These are phyloP conservation scores for Boletus fagicola DNA, from an alignment of 768 basidiomycete species.

Conservation along the genomic window DNA sequence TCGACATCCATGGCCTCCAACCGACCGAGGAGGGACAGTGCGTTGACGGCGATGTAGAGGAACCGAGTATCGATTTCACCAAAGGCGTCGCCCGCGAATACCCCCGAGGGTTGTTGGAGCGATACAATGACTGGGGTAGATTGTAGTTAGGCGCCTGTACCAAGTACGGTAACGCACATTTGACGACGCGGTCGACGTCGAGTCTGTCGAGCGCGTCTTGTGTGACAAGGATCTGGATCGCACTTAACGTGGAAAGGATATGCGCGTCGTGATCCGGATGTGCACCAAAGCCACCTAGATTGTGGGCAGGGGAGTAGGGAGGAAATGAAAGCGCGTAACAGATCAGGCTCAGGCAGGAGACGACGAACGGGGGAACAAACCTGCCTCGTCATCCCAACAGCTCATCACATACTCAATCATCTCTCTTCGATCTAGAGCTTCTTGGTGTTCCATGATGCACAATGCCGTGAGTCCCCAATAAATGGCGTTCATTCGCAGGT, in stretches of 20 bases:
- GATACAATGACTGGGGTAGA: constrained; percentile 67
- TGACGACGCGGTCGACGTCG: constrained; percentile 65
- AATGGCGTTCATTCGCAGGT: constrained; percentile 91
- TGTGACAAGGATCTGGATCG: constrained; percentile 86
- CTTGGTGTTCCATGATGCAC: constrained; percentile 71
- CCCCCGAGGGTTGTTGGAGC: constrained; percentile 81
- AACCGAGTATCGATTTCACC: constrained; percentile 96
- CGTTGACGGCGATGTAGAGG: constrained; percentile 80
- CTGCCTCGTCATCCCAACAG: constrained; percentile 93
- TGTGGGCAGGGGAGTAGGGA: too few relatives aligned
- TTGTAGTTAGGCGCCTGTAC: background rate
- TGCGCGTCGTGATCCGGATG: constrained; percentile 94
- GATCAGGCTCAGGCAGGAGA: constrained; percentile 2
- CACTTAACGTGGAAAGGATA: constrained; percentile 81
- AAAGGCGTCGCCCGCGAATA: constrained; percentile 86
- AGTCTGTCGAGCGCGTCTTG: constrained; percentile 77
- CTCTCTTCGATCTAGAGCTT: constrained; percentile 79
- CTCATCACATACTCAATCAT: constrained; percentile 88
- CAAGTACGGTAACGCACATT: constrained; percentile 51
- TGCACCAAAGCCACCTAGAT: constrained; percentile 83
- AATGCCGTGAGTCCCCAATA: constrained; percentile 96
- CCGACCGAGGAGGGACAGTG: constrained; percentile 76
- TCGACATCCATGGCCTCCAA: constrained; percentile 67
- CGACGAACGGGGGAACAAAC: constrained; percentile 32
- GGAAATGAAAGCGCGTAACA: background rate